A percentile compares a stretch with the other conserved stretches of the same genome.
Evolutionary conservation across 331 rosid species (phyloP).

Genomic region (Pyrus hybrid): DNA sequence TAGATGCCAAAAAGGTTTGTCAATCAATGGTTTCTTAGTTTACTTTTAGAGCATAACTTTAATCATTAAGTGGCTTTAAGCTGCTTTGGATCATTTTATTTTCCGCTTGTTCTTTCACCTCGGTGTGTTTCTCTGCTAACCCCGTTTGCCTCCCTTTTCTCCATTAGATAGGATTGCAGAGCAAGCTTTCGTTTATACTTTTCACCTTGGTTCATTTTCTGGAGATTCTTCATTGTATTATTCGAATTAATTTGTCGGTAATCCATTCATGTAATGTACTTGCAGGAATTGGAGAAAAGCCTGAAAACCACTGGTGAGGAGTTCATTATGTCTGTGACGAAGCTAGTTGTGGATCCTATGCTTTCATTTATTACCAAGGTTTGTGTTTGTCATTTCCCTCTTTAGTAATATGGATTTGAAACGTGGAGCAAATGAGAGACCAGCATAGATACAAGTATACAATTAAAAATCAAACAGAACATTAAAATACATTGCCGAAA

Average conservation of each 20-base stretch:
- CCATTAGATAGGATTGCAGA: background rate
- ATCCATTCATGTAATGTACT: slow-evolving; percentile 21
- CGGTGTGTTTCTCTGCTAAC: no score
- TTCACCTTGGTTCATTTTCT: background rate
- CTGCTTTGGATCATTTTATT: background rate
- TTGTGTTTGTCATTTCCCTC: slow-evolving; percentile 35
- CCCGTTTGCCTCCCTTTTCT: background rate
- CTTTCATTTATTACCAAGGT: slow-evolving; percentile 99
- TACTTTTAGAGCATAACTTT: background rate
- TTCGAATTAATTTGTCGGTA: no score
- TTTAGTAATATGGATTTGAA: background rate
- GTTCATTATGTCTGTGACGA: slow-evolving; percentile 93
- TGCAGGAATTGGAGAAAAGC: slow-evolving; percentile 93
- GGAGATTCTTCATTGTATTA: background rate
- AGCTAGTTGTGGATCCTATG: slow-evolving; percentile 96
- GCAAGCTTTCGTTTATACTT: background rate
- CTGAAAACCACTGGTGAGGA: slow-evolving; percentile 96
- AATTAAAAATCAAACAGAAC: background rate
- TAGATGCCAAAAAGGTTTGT: slow-evolving; percentile 95
- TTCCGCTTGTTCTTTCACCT: no score
- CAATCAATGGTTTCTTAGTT: slow-evolving; percentile 9
- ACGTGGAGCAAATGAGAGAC: no score
- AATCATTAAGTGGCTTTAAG: background rate
- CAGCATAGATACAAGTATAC: background rate
- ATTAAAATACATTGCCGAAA: background rate